A percentile compares a stretch with the other conserved stretches of the same genome.
Evolutionary conservation across 2,329 filamentous ascomycete genomes (phyloP).

Genomic region (Botrytis fabae): DNA sequence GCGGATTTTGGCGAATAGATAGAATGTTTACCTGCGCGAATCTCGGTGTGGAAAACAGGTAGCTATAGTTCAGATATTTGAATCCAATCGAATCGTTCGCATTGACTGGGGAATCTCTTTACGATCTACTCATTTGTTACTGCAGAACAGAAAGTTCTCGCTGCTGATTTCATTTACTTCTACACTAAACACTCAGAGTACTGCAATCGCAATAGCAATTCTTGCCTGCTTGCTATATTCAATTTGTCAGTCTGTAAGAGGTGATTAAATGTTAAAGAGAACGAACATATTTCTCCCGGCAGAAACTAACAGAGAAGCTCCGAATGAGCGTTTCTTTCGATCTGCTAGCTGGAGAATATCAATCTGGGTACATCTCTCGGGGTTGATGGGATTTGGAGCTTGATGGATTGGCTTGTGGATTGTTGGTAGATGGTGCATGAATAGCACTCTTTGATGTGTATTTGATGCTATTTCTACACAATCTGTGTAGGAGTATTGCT

Average conservation of each 20-base stretch:
- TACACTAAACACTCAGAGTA: background rate
- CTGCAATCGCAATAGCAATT: background rate
- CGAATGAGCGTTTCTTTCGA: too few relatives aligned
- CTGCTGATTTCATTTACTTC: background rate
- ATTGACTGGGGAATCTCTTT: background rate
- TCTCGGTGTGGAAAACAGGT: too few relatives aligned
- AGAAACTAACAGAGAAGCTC: background rate
- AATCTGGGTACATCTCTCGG: background rate
- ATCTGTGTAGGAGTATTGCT: background rate
- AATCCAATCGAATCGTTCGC: too few relatives aligned
- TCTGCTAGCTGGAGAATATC: background rate
- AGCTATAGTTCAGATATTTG: too few relatives aligned
- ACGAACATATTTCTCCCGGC: too few relatives aligned
- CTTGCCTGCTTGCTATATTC: background rate
- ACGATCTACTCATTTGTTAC: background rate
- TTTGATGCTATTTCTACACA: background rate
- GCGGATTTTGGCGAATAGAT: too few relatives aligned
- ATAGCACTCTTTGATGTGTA: background rate
- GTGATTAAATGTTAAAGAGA: too few relatives aligned
- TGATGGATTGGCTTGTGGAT: too few relatives aligned
- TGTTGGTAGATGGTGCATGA: rapidly evolving
- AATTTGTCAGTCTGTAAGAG: background rate
- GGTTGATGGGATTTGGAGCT: background rate
- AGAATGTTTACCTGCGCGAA: too few relatives aligned
- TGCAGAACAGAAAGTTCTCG: background rate